Evolutionary conservation across 2,329 filamentous ascomycete genomes (phyloP).

Genomic region (Beauveria pseudobassiana): DNA sequence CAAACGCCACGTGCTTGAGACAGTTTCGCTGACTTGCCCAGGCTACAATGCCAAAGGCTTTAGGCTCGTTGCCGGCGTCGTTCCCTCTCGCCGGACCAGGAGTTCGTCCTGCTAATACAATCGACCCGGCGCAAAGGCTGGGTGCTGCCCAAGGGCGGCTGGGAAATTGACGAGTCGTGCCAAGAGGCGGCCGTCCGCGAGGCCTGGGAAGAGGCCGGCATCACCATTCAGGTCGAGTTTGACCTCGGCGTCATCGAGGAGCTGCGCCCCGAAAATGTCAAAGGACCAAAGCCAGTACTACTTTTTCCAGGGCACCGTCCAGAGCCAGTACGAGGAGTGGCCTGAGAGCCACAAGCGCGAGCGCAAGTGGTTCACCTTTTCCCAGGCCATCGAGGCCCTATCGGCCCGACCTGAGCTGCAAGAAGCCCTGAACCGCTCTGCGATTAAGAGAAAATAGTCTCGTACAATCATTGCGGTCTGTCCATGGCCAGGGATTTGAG

Average conservation of each 20-base stretch:
- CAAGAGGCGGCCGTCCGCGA: constrained; percentile 80
- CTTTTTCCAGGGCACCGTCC: constrained; percentile 84
- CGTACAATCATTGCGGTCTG: background rate
- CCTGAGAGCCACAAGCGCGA: constrained; percentile 89
- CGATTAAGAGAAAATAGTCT: constrained; percentile 41
- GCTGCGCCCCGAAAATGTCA: constrained; percentile 67
- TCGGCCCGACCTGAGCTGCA: constrained; percentile 76
- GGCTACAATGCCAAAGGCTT: constrained; percentile 91
- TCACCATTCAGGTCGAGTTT: constrained; percentile 73
- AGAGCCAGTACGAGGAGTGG: constrained; percentile 79
- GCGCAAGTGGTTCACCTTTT: constrained; percentile 82
- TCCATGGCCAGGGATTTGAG: background rate
- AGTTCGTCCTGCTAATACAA: constrained; percentile 86
- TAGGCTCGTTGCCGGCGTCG: constrained; percentile 88
- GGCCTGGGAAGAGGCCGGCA: constrained; percentile 97
- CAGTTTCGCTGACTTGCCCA: constrained; percentile 31
- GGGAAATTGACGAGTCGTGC: constrained; percentile 90
- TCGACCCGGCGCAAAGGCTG: constrained; percentile 85
- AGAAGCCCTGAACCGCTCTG: constrained; percentile 78
- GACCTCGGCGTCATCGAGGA: constrained; percentile 85
- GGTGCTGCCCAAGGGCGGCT: constrained; percentile 96
- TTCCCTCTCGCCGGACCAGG: constrained; percentile 78
- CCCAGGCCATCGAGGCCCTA: constrained; percentile 71
- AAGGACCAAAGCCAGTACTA: constrained; percentile 60
- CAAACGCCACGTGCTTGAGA: constrained; percentile 12